These are phyloP conservation scores for Adansonia rubrostipa DNA, from an alignment of 441 rosid genomes.

Conservation along the genomic window DNA sequence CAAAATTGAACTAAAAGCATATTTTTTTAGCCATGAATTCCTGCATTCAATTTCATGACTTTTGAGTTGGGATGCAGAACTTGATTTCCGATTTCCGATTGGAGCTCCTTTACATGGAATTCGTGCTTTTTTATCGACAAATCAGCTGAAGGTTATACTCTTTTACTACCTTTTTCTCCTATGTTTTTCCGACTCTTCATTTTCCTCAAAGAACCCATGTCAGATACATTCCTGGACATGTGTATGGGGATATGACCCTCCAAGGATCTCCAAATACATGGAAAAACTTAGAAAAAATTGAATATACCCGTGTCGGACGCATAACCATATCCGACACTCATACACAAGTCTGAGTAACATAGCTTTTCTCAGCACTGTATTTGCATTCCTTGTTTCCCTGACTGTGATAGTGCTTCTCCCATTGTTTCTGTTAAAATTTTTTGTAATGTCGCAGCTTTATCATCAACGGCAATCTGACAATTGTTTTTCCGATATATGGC, in stretches of 20 bases:
- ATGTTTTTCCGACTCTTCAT: no score
- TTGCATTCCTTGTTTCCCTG: neutral
- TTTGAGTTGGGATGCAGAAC: slow-evolving; percentile 61
- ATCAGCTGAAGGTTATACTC: slow-evolving; percentile 76
- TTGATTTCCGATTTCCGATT: slow-evolving; percentile 87
- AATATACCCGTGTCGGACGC: no score
- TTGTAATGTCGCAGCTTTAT: neutral
- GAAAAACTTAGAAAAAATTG: no score
- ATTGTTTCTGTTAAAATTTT: neutral
- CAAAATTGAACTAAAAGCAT: neutral
- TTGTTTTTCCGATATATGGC: neutral
- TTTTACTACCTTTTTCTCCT: neutral
- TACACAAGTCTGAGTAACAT: no score
- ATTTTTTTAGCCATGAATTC: slow-evolving; percentile 8
- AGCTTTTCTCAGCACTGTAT: neutral
- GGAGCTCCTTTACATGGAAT: slow-evolving; percentile 99
- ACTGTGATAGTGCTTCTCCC: neutral
- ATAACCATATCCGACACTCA: no score
- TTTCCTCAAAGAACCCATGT: no score
- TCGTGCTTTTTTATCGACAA: slow-evolving; percentile 80
- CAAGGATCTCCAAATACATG: no score
- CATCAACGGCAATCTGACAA: slow-evolving; percentile 9
- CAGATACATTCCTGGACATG: no score
- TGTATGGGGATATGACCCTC: no score
- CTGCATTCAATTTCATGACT: slow-evolving; percentile 25